Conservation (phyloP, 306 rosid genomes). For the Argentina anserina region DNA sequence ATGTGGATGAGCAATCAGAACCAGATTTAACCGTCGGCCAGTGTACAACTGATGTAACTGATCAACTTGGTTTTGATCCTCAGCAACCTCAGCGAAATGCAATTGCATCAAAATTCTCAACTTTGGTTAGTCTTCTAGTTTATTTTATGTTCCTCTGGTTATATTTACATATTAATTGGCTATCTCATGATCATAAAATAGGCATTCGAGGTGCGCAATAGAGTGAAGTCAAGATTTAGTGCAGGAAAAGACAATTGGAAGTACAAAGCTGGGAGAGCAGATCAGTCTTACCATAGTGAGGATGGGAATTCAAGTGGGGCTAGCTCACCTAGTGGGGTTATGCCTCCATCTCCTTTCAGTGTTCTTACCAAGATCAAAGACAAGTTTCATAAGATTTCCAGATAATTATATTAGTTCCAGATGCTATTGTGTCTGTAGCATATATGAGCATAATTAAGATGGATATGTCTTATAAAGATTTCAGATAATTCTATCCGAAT, state of each 20-base stretch:
- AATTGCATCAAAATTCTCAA: slow-evolving; percentile 68
- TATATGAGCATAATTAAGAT: not conserved
- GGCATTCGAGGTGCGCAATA: slow-evolving; percentile 93
- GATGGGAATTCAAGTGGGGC: slow-evolving; percentile 87
- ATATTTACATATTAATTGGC: slow-evolving; percentile 7
- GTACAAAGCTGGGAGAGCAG: slow-evolving; percentile 64
- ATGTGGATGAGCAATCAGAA: not conserved
- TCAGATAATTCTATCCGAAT: not conserved
- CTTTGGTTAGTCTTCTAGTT: slow-evolving; percentile 68
- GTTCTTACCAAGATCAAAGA: slow-evolving; percentile 48
- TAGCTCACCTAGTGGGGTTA: slow-evolving; percentile 79
- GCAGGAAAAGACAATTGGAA: slow-evolving; percentile 51
- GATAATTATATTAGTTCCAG: not conserved
- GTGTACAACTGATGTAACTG: slow-evolving; percentile 37
- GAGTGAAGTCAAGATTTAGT: slow-evolving; percentile 68
- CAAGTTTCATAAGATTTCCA: slow-evolving; percentile 40
- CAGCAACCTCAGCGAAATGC: slow-evolving; percentile 82
- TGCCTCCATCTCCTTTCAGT: slow-evolving; percentile 47
- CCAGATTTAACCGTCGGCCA: slow-evolving; percentile 10
- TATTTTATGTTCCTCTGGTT: slow-evolving; percentile 25
- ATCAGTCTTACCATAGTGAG: slow-evolving; percentile 63
- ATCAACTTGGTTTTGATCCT: slow-evolving; percentile 76
- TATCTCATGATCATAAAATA: slow-evolving; percentile 40
- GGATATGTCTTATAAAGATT: not conserved
- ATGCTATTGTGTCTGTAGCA: not conserved